Evolutionary conservation across 768 basidiomycete species (phyloP).

Genomic region (Psilocybe cyanescens): DNA sequence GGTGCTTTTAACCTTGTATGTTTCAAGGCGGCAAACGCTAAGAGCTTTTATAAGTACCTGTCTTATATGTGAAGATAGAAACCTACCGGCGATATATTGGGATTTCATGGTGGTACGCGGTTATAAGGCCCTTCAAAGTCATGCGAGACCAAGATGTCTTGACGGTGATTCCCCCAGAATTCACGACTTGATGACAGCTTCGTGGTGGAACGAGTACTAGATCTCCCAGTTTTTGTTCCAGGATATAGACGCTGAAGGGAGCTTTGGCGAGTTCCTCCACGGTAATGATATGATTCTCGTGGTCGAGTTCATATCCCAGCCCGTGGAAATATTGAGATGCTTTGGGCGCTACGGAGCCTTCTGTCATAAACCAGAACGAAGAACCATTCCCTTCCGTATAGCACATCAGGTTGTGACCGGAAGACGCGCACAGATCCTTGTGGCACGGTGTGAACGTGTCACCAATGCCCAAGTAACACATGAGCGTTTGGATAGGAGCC

Average conservation of each 20-base stretch:
- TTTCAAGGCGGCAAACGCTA: conserved; percentile 83
- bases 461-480: conserved; percentile 84
- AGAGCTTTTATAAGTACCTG: not conserved
- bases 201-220: conserved; percentile 81
- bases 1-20: conserved; percentile 72
- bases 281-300: conserved; percentile 70
- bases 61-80: not conserved
- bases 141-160: conserved; percentile 90
- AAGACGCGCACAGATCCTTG: conserved; percentile 84
- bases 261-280: conserved; percentile 66
- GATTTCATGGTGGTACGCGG: conserved; percentile 72
- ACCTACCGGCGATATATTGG: conserved; percentile 78
- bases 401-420: conserved; percentile 88
- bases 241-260: conserved; percentile 70
- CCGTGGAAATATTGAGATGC: conserved; percentile 64
- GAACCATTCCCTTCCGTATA: conserved; percentile 74
- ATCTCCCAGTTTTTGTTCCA: conserved; percentile 77
- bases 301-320: conserved; percentile 65
- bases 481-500: conserved; percentile 74
- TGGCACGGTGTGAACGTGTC: conserved; percentile 87
- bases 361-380: conserved; percentile 89
- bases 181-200: conserved; percentile 85
- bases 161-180: conserved; percentile 77
- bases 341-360: conserved; percentile 53
- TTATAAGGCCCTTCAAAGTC: conserved; percentile 62